Evolutionary conservation across 2,329 filamentous ascomycete genomes (phyloP).

Genomic region (Colletotrichum tofieldiae): DNA sequence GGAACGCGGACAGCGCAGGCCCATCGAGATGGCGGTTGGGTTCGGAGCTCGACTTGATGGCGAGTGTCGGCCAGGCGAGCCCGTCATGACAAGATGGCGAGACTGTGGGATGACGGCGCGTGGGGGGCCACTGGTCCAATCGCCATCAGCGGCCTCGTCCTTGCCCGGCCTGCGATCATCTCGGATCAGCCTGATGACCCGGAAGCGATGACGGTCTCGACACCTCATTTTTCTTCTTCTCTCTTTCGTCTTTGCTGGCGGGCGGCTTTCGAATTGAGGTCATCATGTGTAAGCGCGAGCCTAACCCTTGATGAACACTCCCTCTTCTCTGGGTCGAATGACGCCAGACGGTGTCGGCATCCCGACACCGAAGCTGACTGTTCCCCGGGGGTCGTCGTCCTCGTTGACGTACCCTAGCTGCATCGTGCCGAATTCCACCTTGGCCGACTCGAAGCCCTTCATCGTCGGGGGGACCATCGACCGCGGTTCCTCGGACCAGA

Average conservation of each 20-base stretch:
- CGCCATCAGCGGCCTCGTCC: background rate
- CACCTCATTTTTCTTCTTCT: background rate
- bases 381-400: background rate
- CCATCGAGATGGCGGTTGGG: background rate
- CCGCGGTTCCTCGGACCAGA: slow-evolving; percentile 2
- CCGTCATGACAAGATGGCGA: background rate
- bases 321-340: background rate
- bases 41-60: slow-evolving; percentile 1
- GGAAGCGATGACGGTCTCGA: background rate
- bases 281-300: background rate
- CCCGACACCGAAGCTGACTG: background rate
- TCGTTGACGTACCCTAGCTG: background rate
- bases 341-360: background rate
- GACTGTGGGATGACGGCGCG: slow-evolving; percentile 28
- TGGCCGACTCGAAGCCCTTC: background rate
- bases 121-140: slow-evolving; percentile 17
- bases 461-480: background rate
- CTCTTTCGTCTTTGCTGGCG: background rate
- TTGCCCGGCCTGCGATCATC: background rate
- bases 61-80: slow-evolving; percentile 7
- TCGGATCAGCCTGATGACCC: background rate
- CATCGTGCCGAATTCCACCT: slow-evolving; percentile 25
- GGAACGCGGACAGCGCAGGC: background rate
- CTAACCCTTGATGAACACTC: background rate
- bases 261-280: background rate